Base-by-base conservation (phyloP, 2,329 filamentous ascomycete species). In the Nemania serpens region DNA sequence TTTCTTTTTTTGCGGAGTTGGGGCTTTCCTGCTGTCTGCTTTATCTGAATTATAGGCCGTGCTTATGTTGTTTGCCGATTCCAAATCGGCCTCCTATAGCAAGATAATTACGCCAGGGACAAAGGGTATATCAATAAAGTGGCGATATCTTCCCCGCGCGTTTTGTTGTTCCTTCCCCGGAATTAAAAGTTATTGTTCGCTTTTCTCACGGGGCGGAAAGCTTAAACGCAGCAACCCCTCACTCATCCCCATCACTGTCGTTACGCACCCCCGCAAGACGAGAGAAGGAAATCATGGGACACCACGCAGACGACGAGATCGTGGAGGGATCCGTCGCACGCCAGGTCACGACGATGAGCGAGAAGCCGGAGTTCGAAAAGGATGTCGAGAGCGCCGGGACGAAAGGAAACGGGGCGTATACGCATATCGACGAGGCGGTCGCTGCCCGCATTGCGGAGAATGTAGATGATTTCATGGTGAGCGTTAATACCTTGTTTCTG, bases 391-490 rank as follows among this genome's bases (percentile, higher is more conserved):
- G 54, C 17, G 58, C 42, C n/a, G 39, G 34, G 25, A 5, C 7
- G 2, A 25, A 39, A 9, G 55, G 20, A 3, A 48, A 54, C 18
- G 61, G 41, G 5, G 59, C 63, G n/a, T 60, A 64, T 18, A 48
- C 64, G 37, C 70, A 68, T 17, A 62, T 72, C 37, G 70, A 71
- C 20, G 69, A 69, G 10, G 66, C 59, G 4, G 51, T 72, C 41
- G 69, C 70, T 2, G 66, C 59, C 20, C 68, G 68, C 45, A 71
- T 72, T 46, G 70, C 70, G n/a, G 70, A 61, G 3, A 71, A 66
- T 53, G 69, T 72, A 13, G 70, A 71, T 0, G 70, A 72, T 59
- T 72, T 72, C 58, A 71, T 72, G 69, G 70, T 72, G 61, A 65
- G 58, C 45, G 37, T 49, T 13, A 15, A 15, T 18, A 25, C 4